A percentile compares a stretch with the other conserved stretches of the same genome.
Conservation (phyloP, 306 rosid genomes). For the Quercus agrifolia region DNA sequence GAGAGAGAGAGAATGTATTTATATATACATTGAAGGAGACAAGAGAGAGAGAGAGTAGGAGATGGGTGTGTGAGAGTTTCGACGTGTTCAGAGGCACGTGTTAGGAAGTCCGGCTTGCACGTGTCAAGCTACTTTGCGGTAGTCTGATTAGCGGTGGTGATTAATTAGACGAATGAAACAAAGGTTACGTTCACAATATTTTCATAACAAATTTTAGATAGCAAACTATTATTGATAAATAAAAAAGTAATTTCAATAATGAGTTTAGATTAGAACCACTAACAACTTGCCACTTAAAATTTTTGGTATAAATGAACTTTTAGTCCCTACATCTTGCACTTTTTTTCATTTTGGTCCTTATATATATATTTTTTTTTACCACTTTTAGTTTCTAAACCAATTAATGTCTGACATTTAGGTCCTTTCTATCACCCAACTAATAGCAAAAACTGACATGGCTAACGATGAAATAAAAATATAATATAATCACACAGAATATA, state of each 20-base stretch:
- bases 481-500: too few species aligned
- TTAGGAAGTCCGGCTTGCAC: background rate
- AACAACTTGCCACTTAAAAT: fast-evolving
- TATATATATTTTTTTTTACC: too few species aligned
- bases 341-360: too few species aligned
- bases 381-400: too few species aligned
- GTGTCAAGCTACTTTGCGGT: constrained; percentile 24
- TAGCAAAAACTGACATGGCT: too few species aligned
- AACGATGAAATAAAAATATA: too few species aligned
- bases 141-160: background rate
- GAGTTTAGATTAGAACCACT: fast-evolving
- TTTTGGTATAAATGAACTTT: too few species aligned
- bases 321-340: too few species aligned
- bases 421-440: too few species aligned
- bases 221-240: fast-evolving
- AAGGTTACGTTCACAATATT: fast-evolving
- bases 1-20: background rate
- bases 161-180: fast-evolving
- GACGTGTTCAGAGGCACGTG: constrained; percentile 37
- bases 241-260: too few species aligned
- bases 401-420: too few species aligned
- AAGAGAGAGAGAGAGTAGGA: background rate
- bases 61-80: constrained; percentile 17
- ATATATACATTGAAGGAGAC: background rate
- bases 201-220: too few species aligned